These are phyloP conservation scores for Drechslera avenae DNA, from an alignment of 2,329 filamentous ascomycete species.

Conservation along the genomic window DNA sequence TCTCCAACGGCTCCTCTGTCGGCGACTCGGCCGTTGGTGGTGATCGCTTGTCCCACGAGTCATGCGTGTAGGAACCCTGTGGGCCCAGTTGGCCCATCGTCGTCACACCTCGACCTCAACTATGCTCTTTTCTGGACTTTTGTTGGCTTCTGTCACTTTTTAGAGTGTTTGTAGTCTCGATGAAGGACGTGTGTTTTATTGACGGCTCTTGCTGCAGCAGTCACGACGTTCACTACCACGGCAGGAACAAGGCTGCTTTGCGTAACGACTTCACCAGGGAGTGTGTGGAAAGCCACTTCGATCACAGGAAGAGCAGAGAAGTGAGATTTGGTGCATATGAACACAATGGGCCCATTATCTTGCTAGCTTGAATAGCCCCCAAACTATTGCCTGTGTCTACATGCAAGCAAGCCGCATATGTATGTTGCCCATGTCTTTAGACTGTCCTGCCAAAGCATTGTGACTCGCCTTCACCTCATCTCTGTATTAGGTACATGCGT, in stretches of 20 bases:
- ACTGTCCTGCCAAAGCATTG: too few species aligned
- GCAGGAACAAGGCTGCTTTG: neutral
- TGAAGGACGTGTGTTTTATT: neutral
- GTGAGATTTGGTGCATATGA: too few species aligned
- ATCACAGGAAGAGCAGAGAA: too few species aligned
- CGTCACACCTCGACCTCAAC: slow-evolving; percentile 17
- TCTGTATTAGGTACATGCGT: neutral
- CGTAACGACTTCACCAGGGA: too few species aligned
- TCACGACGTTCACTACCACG: neutral
- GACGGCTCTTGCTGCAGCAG: too few species aligned
- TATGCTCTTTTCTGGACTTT: neutral
- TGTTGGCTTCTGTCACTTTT: neutral
- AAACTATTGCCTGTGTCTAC: too few species aligned
- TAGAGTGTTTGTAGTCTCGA: neutral
- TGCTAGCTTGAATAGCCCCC: too few species aligned
- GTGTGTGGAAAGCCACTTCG: too few species aligned
- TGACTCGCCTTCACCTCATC: slow-evolving; percentile 5
- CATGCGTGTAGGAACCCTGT: slow-evolving; percentile 14
- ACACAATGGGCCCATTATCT: too few species aligned
- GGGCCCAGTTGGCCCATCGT: slow-evolving; percentile 15
- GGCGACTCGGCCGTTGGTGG: slow-evolving; percentile 21
- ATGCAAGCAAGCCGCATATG: too few species aligned
- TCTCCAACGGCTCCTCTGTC: slow-evolving; percentile 17
- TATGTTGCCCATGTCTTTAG: neutral
- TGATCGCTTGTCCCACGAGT: slow-evolving; percentile 23